phyloP scores from a whole-genome alignment of 2,329 filamentous ascomycete species.

The Diaporthe sp. region DNA sequence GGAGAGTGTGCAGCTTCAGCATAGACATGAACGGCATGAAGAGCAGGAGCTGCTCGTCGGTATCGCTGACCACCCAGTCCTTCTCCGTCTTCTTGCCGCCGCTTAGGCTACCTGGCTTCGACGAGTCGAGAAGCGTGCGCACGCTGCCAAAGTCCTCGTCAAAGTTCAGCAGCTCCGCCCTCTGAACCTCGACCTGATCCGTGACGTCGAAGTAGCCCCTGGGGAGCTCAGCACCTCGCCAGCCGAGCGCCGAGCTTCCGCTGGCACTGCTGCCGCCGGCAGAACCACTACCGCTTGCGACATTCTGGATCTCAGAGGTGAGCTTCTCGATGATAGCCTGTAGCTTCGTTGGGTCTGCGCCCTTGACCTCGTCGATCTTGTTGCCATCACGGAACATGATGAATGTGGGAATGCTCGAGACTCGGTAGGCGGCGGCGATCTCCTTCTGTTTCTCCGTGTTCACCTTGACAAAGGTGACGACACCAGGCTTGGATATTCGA shows the following conservation, averaged over 20 bases:
- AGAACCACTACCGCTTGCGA: slow-evolving; percentile 57
- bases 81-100: slow-evolving; percentile 67
- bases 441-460: slow-evolving; percentile 82
- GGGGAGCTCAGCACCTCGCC: slow-evolving; percentile 81
- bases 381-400: slow-evolving; percentile 83
- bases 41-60: slow-evolving; percentile 95
- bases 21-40: slow-evolving; percentile 90
- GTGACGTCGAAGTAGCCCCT: slow-evolving; percentile 88
- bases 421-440: slow-evolving; percentile 77
- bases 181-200: slow-evolving; percentile 80
- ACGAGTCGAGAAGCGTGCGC: slow-evolving; percentile 76
- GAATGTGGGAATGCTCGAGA: slow-evolving; percentile 90
- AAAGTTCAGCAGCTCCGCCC: slow-evolving; percentile 88
- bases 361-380: slow-evolving; percentile 75
- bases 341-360: slow-evolving; percentile 78
- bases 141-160: slow-evolving; percentile 81
- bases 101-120: slow-evolving; percentile 72
- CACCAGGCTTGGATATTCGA: slow-evolving; percentile 75
- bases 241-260: slow-evolving; percentile 61
- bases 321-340: slow-evolving; percentile 78
- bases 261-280: slow-evolving; percentile 51
- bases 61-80: slow-evolving; percentile 97
- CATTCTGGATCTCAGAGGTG: slow-evolving; percentile 70
- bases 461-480: slow-evolving; percentile 87
- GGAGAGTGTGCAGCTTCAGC: slow-evolving; percentile 87